Evolutionary conservation across 1,139 yeast genomes (phyloP).

Genomic region (Hansenula lynferdii): DNA sequence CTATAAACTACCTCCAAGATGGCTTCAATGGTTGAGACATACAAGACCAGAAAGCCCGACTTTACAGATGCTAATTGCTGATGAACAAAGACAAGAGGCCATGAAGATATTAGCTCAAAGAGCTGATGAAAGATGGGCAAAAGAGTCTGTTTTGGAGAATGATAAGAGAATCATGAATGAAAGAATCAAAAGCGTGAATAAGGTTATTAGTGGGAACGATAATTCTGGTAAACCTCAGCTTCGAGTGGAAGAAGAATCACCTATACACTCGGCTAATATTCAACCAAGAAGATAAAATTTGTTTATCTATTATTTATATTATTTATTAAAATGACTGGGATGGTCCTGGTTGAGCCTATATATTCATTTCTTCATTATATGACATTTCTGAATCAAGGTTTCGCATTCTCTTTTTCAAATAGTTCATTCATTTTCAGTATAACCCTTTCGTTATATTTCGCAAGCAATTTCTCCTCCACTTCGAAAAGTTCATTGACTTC

Average conservation of each 20-base stretch:
- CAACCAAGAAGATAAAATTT: slow-evolving; percentile 26
- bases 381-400: neutral
- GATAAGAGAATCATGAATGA: slow-evolving; percentile 11
- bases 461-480: slow-evolving; percentile 15
- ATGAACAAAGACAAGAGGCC: slow-evolving; percentile 49
- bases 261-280: slow-evolving; percentile 33
- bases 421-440: slow-evolving; percentile 9
- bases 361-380: too few relatives aligned
- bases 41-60: slow-evolving; percentile 59
- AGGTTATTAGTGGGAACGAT: neutral
- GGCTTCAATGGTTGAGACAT: slow-evolving; percentile 78
- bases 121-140: slow-evolving; percentile 58
- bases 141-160: slow-evolving; percentile 24
- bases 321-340: slow-evolving; percentile 2
- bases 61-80: slow-evolving; percentile 54
- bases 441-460: slow-evolving; percentile 11
- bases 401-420: neutral
- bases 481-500: slow-evolving; percentile 15
- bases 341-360: too few relatives aligned
- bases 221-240: neutral
- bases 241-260: slow-evolving; percentile 15
- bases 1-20: slow-evolving; percentile 52
- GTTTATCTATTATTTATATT: slow-evolving; percentile 3
- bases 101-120: slow-evolving; percentile 52
- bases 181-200: slow-evolving; percentile 8